A percentile compares a stretch with the other conserved stretches of the same genome.
These are phyloP conservation scores for Kwoniella dejecticola DNA, from an alignment of 768 basidiomycete species.

Conservation along the genomic window DNA sequence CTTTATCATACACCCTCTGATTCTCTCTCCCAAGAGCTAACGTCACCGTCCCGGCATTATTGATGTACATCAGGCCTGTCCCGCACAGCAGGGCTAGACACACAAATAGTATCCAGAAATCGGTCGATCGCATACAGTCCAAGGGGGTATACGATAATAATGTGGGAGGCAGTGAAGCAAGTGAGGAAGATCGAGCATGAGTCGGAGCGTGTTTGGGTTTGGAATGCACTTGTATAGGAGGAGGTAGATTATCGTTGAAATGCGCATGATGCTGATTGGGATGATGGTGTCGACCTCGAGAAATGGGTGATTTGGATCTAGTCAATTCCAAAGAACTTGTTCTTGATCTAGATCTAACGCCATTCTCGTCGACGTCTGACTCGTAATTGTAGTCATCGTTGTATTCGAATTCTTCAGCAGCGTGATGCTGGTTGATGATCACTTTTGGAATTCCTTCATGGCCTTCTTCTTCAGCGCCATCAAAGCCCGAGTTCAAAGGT, in stretches of 20 bases:
- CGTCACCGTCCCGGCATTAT: conserved; percentile 80
- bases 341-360: conserved; percentile 10
- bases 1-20: conserved; percentile 65
- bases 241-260: conserved; percentile 6
- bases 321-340: conserved; percentile 40
- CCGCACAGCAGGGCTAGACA: conserved; percentile 68
- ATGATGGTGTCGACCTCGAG: conserved; percentile 15
- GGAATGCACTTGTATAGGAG: background rate
- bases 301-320: conserved; percentile 30
- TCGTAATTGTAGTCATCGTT: background rate
- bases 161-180: conserved; percentile 17
- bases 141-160: conserved; percentile 25
- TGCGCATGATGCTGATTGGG: conserved; percentile 13
- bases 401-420: conserved; percentile 7
- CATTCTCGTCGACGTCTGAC: background rate
- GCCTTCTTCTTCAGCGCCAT: conserved; percentile 2
- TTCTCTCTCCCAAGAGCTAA: conserved; percentile 63
- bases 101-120: conserved; percentile 68
- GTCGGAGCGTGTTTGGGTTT: background rate
- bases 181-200: conserved; percentile 16
- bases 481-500: background rate
- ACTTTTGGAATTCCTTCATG: background rate
- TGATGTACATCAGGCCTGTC: conserved; percentile 80
- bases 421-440: background rate
- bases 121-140: conserved; percentile 60